Conservation (phyloP, 2,329 filamentous ascomycete species). For the Diaporthe amygdali region DNA sequence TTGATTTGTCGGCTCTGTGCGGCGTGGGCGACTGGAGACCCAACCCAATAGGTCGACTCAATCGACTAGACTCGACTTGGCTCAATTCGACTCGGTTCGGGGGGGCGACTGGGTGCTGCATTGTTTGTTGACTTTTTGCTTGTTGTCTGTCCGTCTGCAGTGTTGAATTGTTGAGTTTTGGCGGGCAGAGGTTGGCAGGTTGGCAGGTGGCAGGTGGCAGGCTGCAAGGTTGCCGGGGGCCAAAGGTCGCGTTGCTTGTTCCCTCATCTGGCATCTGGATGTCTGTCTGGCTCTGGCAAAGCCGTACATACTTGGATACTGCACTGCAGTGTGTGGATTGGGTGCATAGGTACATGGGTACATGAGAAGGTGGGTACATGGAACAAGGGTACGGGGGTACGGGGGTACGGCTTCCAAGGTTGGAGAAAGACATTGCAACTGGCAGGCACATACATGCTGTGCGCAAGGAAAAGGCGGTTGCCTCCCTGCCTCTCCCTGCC, state of each 20-base stretch:
- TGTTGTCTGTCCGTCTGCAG: not conserved
- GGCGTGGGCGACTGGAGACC: not conserved
- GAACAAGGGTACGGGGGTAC: not conserved
- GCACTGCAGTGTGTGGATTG: not conserved
- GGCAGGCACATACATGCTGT: too few species aligned
- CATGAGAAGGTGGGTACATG: too few species aligned
- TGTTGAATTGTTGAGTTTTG: not conserved
- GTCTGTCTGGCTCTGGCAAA: not conserved
- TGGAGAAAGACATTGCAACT: too few species aligned
- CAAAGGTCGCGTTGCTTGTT: not conserved
- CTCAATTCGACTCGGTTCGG: not conserved
- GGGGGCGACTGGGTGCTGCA: not conserved
- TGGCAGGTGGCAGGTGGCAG: too few species aligned
- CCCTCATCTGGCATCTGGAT: not conserved
- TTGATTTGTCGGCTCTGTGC: not conserved
- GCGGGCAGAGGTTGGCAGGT: not conserved
- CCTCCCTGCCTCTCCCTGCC: not conserved
- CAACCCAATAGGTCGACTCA: not conserved
- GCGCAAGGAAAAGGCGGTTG: not conserved
- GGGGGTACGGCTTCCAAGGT: too few species aligned
- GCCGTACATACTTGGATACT: too few species aligned
- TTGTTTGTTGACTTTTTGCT: not conserved
- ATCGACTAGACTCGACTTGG: not conserved
- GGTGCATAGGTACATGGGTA: not conserved
- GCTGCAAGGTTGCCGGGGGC: too few species aligned